These are phyloP conservation scores for Xylaria sp. DNA, from an alignment of 2,329 filamentous ascomycete species.

Conservation along the genomic window DNA sequence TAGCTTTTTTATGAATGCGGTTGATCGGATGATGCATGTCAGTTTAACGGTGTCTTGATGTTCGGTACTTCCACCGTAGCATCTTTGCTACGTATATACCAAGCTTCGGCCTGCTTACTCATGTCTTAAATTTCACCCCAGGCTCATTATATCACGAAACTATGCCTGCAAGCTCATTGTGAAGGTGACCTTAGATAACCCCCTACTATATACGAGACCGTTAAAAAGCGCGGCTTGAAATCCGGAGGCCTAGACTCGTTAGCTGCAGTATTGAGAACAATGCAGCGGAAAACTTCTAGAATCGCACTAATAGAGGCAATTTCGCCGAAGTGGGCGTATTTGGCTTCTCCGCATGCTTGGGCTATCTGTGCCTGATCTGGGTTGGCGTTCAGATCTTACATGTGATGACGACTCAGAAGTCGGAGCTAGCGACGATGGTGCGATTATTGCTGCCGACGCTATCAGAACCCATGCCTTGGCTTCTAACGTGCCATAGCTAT, in stretches of 20 bases:
- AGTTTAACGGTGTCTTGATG: neutral
- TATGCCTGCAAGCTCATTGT: neutral
- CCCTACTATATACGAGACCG: neutral
- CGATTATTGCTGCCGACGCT: neutral
- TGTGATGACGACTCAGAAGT: neutral
- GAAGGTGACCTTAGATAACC: neutral
- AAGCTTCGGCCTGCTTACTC: neutral
- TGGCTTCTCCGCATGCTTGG: neutral
- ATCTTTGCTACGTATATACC: neutral
- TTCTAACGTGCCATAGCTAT: neutral
- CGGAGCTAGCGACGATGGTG: neutral
- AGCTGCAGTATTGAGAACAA: neutral
- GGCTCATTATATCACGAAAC: neutral
- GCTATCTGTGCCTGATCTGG: neutral
- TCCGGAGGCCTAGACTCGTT: neutral
- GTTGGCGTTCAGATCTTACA: neutral
- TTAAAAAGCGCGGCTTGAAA: neutral
- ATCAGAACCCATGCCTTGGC: neutral
- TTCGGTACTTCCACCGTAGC: neutral
- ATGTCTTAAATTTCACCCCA: neutral
- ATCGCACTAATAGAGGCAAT: conserved; percentile 1
- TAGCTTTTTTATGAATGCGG: neutral
- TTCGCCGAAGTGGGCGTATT: neutral
- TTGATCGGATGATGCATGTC: neutral
- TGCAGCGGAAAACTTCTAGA: neutral